A percentile compares a stretch with the other conserved stretches of the same genome.
These are phyloP conservation scores for Fusarium xyrophilum DNA, from an alignment of 2,329 filamentous ascomycete genomes.

Conservation along the genomic window DNA sequence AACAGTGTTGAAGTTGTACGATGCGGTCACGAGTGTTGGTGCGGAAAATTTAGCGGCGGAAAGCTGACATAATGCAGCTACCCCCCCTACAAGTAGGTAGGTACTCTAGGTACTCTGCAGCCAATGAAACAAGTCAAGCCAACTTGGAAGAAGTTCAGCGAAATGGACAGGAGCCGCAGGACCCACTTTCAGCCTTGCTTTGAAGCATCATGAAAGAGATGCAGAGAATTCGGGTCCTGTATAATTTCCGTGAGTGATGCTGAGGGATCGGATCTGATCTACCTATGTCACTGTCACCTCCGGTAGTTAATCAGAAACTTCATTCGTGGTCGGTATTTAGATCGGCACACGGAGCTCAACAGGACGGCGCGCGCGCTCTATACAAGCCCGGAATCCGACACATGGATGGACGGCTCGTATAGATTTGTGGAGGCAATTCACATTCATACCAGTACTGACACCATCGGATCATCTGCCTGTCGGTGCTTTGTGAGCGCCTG, in stretches of 20 bases:
- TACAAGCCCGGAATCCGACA: constrained; percentile 9
- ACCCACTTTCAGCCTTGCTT: constrained; percentile 2
- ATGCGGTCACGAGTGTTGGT: constrained; percentile 34
- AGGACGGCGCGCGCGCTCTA: constrained; percentile 2
- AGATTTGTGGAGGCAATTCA: background rate
- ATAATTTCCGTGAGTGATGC: background rate
- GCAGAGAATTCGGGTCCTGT: background rate
- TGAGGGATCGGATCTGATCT: background rate
- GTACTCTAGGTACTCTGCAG: background rate
- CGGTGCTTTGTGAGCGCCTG: background rate
- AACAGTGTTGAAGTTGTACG: constrained; percentile 28
- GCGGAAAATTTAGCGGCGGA: constrained; percentile 38
- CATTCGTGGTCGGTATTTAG: background rate
- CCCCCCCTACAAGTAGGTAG: background rate
- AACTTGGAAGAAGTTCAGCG: background rate
- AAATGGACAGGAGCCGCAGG: background rate
- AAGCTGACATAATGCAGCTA: constrained; percentile 37
- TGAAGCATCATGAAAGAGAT: background rate
- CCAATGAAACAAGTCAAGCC: constrained; percentile 3
- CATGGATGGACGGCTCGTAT: background rate
- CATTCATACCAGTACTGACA: background rate
- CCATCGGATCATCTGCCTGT: background rate
- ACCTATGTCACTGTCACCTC: background rate
- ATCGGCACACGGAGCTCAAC: constrained; percentile 5
- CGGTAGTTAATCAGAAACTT: background rate